Evolutionary conservation across 2,329 filamentous ascomycete species (phyloP).

Genomic region (Orbilia quercus): DNA sequence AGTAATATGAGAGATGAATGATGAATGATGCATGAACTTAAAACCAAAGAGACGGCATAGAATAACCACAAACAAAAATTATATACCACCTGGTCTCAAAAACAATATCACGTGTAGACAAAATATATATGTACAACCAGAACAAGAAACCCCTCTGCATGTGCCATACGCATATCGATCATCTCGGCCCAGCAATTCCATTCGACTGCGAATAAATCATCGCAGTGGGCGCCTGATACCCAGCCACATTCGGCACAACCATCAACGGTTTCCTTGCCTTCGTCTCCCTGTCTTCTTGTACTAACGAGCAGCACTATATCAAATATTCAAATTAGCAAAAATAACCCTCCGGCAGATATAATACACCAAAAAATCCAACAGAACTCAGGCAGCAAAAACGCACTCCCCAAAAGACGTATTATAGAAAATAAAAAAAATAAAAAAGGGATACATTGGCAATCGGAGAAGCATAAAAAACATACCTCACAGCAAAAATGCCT

Average conservation of each 20-base stretch:
- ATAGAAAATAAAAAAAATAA: too few species aligned
- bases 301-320: slow-evolving; percentile 67
- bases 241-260: slow-evolving; percentile 8
- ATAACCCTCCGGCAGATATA: too few species aligned
- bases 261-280: slow-evolving; percentile 20
- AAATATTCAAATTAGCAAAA: too few species aligned
- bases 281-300: slow-evolving; percentile 67
- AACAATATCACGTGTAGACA: background rate
- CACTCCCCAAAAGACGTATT: too few species aligned
- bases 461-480: background rate
- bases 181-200: background rate
- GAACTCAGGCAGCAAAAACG: too few species aligned
- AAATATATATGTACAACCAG: slow-evolving; percentile 7
- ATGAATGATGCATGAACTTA: too few species aligned
- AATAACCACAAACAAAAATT: too few species aligned
- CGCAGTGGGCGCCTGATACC: background rate
- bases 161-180: background rate
- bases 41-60: too few species aligned
- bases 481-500: slow-evolving; percentile 67
- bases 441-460: too few species aligned
- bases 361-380: too few species aligned
- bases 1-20: too few species aligned
- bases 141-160: too few species aligned
- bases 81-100: background rate
- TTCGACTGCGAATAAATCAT: slow-evolving; percentile 22